Base-by-base conservation (phyloP, 768 basidiomycete species). In the Tylopilus rubrobrunneus region DNA sequence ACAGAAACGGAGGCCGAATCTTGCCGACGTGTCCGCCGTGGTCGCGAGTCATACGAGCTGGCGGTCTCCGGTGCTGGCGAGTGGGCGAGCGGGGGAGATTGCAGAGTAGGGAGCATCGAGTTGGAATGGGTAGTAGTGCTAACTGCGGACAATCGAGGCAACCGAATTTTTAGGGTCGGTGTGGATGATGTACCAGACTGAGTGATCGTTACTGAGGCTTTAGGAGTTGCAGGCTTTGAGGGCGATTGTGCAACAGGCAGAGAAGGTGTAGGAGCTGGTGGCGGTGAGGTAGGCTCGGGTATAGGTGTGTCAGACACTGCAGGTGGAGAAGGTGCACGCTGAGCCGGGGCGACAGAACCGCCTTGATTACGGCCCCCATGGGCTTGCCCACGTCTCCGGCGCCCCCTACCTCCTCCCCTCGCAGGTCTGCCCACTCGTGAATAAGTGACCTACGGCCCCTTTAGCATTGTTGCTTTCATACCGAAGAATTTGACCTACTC, bases 161-260 rank as follows among this genome's bases (percentile, higher is more conserved):
- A 46, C 55, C 69, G 67, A 28, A 70, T 70, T 60, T 71, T 70
- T 27, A 70, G 64, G 19, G 69, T 70, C 40, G 69, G 70, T 10
- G 70, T 70, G 27, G 69, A 59, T 8, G 69, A 71, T 41, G 65
- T 56, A 34, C 54, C 52, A 2, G 69, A 69, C 34, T 70, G 70
- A 12, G 70, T 70, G 54, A 72, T 68, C 1, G 65, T 72, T 29
- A 70, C 61, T 12, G 69, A 68, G n/a, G 69, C 64, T 47, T 70
- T 72, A 33, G 69, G 69, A 33, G 68, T 70, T 44, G 49, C 52
- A 25, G 70, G 70, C 21, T 72, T 60, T 29, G 58, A 37, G 7
- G 25, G 19, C 3, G 59, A 12, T 50, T 58, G 67, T 27, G 37
- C 33, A 45, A 56, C 37, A 43, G 53, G 48, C 9, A 45, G 57